These are phyloP conservation scores for Neolentinus lepideus DNA, from an alignment of 1,284 basidiomycete genomes.

Conservation along the genomic window DNA sequence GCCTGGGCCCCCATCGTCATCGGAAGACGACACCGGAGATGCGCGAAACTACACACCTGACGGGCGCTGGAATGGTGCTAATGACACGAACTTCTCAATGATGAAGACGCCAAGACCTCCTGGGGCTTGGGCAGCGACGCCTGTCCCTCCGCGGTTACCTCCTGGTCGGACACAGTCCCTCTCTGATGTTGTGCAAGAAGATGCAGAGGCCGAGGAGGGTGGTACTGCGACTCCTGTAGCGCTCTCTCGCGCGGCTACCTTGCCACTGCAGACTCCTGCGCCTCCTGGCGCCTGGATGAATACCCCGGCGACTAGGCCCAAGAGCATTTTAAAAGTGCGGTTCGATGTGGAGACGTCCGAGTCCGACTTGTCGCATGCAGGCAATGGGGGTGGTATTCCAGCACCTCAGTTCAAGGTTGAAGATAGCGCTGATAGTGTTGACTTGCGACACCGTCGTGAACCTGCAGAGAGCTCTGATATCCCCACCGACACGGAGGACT, in stretches of 20 bases:
- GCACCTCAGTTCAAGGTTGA: background rate
- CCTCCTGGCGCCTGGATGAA: slow-evolving; percentile 65
- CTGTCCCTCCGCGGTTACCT: slow-evolving; percentile 26
- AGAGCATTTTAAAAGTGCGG: slow-evolving; percentile 51
- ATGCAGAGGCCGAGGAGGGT: slow-evolving; percentile 9
- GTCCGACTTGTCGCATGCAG: slow-evolving; percentile 19
- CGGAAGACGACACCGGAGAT: slow-evolving; percentile 34
- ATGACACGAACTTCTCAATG: slow-evolving; percentile 23
- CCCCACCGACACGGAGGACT: background rate
- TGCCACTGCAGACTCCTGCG: slow-evolving; percentile 52
- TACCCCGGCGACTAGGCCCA: slow-evolving; percentile 45
- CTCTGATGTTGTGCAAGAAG: slow-evolving; percentile 7
- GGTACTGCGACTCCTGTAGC: slow-evolving; percentile 24
- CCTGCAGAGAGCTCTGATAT: background rate
- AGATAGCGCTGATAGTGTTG: background rate
- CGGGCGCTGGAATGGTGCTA: slow-evolving; percentile 10
- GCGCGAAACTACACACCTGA: slow-evolving; percentile 18
- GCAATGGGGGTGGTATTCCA: background rate
- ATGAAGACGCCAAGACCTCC: slow-evolving; percentile 63
- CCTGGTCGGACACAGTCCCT: slow-evolving; percentile 15
- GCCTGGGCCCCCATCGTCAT: slow-evolving; percentile 49
- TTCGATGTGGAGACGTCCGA: slow-evolving; percentile 46
- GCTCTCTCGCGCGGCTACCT: slow-evolving; percentile 24
- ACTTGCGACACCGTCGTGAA: background rate
- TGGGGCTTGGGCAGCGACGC: slow-evolving; percentile 62